Conservation (phyloP, 2,329 filamentous ascomycete genomes). For the Ophiostoma ulmi region DNA sequence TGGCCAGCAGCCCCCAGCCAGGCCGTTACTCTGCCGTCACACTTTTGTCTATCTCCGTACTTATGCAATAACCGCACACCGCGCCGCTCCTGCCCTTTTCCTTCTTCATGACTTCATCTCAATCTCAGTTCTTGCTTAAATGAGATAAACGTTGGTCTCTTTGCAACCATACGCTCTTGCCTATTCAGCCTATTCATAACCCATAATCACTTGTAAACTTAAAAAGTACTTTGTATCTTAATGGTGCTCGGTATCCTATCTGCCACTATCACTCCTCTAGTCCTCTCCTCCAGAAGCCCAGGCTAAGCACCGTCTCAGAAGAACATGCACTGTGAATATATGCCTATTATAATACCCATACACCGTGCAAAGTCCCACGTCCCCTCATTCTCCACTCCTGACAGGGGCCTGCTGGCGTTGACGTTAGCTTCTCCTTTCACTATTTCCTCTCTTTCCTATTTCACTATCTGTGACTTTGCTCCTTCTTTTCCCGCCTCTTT, state of each 20-base stretch:
- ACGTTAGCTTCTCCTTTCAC: conserved; percentile 6
- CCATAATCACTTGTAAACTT: background rate
- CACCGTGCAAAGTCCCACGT: conserved; percentile 18
- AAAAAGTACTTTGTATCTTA: background rate
- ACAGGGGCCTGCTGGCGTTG: conserved; percentile 11
- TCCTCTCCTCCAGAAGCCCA: background rate
- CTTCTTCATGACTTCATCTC: background rate
- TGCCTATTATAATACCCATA: background rate
- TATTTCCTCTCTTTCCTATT: conserved; percentile 8
- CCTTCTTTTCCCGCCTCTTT: conserved; percentile 8
- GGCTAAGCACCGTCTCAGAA: background rate
- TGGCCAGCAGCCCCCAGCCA: background rate
- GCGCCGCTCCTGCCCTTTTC: background rate
- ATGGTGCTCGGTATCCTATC: conserved; percentile 6
- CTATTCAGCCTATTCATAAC: background rate
- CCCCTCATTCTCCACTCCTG: conserved; percentile 16
- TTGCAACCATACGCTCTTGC: background rate
- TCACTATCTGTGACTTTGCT: conserved; percentile 5
- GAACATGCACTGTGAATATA: background rate
- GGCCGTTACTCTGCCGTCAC: background rate
- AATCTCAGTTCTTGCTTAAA: background rate
- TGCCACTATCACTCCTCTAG: background rate
- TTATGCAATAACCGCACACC: background rate
- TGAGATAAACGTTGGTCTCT: background rate
- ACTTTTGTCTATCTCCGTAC: background rate